Percentiles rank a stretch among this genome's conserved stretches.
Evolutionary conservation across 768 basidiomycete species (phyloP).

Genomic region (Suillus bovinus): DNA sequence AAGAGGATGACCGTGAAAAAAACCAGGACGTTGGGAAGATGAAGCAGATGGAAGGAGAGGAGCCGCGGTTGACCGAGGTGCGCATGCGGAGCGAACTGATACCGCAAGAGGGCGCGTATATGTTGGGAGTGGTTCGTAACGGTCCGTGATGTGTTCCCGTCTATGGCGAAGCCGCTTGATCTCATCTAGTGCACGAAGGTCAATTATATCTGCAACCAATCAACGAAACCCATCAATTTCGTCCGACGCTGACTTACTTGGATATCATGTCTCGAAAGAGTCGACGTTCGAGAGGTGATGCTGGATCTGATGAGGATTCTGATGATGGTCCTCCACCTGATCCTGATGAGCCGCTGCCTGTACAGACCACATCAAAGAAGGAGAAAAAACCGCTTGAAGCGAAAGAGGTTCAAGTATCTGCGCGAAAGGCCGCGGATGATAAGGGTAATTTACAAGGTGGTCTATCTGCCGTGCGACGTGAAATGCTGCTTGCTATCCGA

Average conservation of each 20-base stretch:
- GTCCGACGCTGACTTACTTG: conserved; percentile 80
- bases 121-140: conserved; percentile 75
- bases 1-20: conserved; percentile 78
- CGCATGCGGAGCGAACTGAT: conserved; percentile 75
- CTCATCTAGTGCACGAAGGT: conserved; percentile 41
- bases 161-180: conserved; percentile 6
- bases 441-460: conserved; percentile 61
- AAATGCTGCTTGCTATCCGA: conserved; percentile 74
- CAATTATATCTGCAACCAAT: conserved; percentile 79
- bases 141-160: conserved; percentile 44
- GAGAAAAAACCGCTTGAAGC: conserved; percentile 62
- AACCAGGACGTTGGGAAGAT: conserved; percentile 56
- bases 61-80: conserved; percentile 66
- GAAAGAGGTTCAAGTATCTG: conserved; percentile 77
- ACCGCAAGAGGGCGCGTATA: conserved; percentile 60
- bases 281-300: conserved; percentile 46
- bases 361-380: conserved; percentile 44
- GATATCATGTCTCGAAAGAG: conserved; percentile 69
- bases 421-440: conserved; percentile 65
- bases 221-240: conserved; percentile 76
- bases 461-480: conserved; percentile 67
- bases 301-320: conserved; percentile 66
- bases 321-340: conserved; percentile 81
- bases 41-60: conserved; percentile 49
- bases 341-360: conserved; percentile 66